Evolutionary conservation across 2,329 filamentous ascomycete species (phyloP), one percentile per base, ranked within the genome.

Genomic region (Cladophialophora exuberans): DNA sequence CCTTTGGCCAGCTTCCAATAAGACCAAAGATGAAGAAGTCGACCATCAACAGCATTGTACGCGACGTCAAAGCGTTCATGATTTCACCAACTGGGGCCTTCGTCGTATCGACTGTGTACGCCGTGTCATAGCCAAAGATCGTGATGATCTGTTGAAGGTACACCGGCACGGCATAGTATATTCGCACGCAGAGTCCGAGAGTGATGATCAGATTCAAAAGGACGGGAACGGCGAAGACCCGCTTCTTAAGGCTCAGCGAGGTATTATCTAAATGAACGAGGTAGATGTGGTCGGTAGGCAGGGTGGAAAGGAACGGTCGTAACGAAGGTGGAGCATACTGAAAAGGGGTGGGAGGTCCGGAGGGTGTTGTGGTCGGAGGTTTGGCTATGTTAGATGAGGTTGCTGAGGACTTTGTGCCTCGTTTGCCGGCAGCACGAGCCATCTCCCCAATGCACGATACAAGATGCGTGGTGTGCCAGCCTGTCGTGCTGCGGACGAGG

Each of bases 221-320:
- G 15, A 90, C 79, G 13, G 92, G 90, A 1, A 96, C 85, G 43
- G 84, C 66, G 73, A 96, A 97, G 65, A 95, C 87, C 66, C 89
- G 88, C 69, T 83, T 83, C 74, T 97, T 97, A 73, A 92, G 84
- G 23, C 79, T 78, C 17, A 74, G 72, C 0, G 86, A 84, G 59
- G 87, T 85, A 57, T 73, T 75, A 77, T 97, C 92, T 72, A 96
- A 78, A 76, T 96, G 91, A 25, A 87, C 80, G 66, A 97, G 82
- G 79, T 97, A 96, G 69, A 96, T 81, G 70, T 89, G 84, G 52
- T 81, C 74, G 52, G 81, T 77, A 55, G 84, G 81, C 56, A 96
- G 84, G 38, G 78, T 80, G 30, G 81, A 74, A 66, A 88, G 79
- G 69, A 96, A 86, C 9, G 60, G 54, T 39, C 39, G 45, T 15